A percentile compares a stretch with the other conserved stretches of the same genome.
These are phyloP conservation scores for Candida labiduridarum DNA, from an alignment of 1,139 yeast genomes.

Conservation along the genomic window DNA sequence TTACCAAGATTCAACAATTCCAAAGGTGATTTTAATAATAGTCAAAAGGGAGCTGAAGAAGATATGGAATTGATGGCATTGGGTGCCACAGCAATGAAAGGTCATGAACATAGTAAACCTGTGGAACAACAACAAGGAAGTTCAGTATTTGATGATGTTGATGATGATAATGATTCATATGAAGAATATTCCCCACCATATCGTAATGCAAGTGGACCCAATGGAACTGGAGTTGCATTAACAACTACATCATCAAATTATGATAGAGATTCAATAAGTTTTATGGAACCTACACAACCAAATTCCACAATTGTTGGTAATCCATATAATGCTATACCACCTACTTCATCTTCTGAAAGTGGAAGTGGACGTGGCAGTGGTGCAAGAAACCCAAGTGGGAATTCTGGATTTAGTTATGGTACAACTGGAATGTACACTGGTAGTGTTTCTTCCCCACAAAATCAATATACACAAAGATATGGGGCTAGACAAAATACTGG, in stretches of 20 bases:
- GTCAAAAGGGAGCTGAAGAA: constrained; percentile 32
- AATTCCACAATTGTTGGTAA: constrained; percentile 48
- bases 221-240: constrained; percentile 10
- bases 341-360: not conserved
- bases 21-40: constrained; percentile 29
- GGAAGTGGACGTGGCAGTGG: too few relatives aligned
- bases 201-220: constrained; percentile 7
- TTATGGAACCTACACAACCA: constrained; percentile 46
- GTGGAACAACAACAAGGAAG: constrained; percentile 27
- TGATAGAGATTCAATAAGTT: constrained; percentile 35
- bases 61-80: constrained; percentile 85
- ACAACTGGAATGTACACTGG: constrained; percentile 15
- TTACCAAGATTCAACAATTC: constrained; percentile 63
- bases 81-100: constrained; percentile 86
- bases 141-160: constrained; percentile 31
- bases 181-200: constrained; percentile 24
- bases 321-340: constrained; percentile 31
- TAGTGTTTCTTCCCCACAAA: constrained; percentile 13
- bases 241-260: constrained; percentile 12
- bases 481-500: not conserved
- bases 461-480: constrained; percentile 10
- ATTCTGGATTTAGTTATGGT: constrained; percentile 17
- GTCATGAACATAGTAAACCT: constrained; percentile 53
- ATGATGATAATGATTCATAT: constrained; percentile 27
- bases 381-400: not conserved